Percentiles rank a stretch among this genome's conserved stretches.
These are phyloP conservation scores for Raphanus hybrid DNA, from an alignment of 441 rosid species.

Conservation along the genomic window DNA sequence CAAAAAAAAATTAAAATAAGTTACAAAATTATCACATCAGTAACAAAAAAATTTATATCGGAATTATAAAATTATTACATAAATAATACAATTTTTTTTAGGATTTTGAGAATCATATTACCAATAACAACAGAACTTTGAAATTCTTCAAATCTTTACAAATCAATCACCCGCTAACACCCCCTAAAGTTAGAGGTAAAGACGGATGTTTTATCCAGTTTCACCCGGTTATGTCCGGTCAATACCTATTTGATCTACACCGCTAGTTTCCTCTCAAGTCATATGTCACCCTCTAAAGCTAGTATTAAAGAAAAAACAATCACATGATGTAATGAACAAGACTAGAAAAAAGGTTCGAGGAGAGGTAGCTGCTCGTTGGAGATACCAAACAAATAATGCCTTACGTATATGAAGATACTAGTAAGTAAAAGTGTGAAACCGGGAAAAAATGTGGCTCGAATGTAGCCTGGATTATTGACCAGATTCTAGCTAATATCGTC, in stretches of 20 bases:
- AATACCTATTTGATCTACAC: neutral
- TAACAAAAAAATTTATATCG: too few species aligned
- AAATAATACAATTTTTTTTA: too few species aligned
- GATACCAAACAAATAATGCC: neutral
- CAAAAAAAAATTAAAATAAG: too few species aligned
- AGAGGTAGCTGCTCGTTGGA: neutral
- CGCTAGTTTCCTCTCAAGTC: neutral
- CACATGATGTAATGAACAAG: neutral
- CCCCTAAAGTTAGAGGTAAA: too few species aligned
- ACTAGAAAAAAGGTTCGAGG: neutral
- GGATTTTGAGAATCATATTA: too few species aligned
- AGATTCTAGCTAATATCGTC: conserved; percentile 24
- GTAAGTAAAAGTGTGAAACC: neutral
- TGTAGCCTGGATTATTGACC: conserved; percentile 12
- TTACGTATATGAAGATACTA: neutral
- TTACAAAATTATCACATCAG: too few species aligned
- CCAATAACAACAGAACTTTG: too few species aligned
- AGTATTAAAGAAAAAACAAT: neutral
- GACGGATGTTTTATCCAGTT: neutral
- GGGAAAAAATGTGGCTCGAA: neutral
- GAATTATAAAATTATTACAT: too few species aligned
- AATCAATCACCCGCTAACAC: too few species aligned
- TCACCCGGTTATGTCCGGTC: neutral
- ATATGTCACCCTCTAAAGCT: neutral
- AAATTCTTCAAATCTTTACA: too few species aligned